Evolutionary conservation across 1,284 basidiomycete genomes (phyloP).

Genomic region (Marasmius sp.): DNA sequence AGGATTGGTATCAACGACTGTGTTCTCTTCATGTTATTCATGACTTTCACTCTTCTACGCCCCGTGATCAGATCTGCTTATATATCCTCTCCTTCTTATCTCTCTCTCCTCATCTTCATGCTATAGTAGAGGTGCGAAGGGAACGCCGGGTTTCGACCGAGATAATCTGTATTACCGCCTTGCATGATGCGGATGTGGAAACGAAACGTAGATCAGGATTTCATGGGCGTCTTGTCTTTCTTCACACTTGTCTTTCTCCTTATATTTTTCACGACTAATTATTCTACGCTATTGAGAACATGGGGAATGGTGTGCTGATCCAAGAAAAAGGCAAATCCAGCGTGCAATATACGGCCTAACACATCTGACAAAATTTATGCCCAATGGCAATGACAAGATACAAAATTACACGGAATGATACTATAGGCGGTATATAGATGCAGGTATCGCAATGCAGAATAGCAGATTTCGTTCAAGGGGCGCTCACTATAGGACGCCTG

Average conservation of each 20-base stretch:
- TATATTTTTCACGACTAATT: constrained; percentile 2
- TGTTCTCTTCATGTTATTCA: constrained; percentile 1
- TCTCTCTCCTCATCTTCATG: background rate
- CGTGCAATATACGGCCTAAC: no score
- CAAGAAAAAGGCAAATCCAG: background rate
- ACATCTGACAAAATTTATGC: no score
- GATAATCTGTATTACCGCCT: background rate
- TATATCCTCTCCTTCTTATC: constrained; percentile 1
- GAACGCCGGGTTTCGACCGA: background rate
- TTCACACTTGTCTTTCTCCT: background rate
- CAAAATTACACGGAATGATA: no score
- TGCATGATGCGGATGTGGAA: background rate
- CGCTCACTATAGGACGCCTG: no score
- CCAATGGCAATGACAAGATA: no score
- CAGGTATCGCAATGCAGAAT: no score
- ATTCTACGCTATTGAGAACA: constrained; percentile 1
- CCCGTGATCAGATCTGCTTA: background rate
- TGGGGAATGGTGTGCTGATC: background rate
- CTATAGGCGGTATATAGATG: no score
- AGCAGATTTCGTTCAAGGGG: no score
- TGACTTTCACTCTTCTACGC: constrained; percentile 1
- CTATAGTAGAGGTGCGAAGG: constrained; percentile 1
- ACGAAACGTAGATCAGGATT: background rate
- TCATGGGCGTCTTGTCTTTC: background rate
- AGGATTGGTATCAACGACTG: background rate